Evolutionary conservation across 768 basidiomycete genomes (phyloP).

Genomic region (Amanita muscaria): DNA sequence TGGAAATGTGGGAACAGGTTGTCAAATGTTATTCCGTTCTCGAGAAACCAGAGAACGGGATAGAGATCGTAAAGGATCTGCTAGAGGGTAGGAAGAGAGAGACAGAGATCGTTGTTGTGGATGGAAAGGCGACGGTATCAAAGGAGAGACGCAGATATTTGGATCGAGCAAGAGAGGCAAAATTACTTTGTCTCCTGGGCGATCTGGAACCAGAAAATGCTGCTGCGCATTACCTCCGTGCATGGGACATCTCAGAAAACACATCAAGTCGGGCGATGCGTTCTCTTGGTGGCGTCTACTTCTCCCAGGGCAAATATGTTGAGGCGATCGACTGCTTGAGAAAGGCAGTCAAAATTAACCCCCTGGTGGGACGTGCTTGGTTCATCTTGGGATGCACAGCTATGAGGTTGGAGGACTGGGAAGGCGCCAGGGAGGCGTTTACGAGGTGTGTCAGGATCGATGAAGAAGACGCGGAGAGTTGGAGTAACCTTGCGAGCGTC

Average conservation of each 20-base stretch:
- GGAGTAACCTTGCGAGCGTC: conserved; percentile 94
- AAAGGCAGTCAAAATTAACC: conserved; percentile 80
- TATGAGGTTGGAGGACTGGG: conserved; percentile 79
- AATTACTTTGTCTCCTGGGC: conserved; percentile 91
- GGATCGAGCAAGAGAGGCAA: conserved; percentile 72
- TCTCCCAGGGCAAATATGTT: conserved; percentile 54
- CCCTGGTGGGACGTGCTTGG: conserved; percentile 82
- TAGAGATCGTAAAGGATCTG: conserved; percentile 76
- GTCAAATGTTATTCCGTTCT: conserved; percentile 80
- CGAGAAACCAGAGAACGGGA: conserved; percentile 71
- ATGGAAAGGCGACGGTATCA: conserved; percentile 38
- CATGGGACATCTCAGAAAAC: conserved; percentile 74
- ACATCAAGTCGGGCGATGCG: conserved; percentile 89
- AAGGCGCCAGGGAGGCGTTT: conserved; percentile 76
- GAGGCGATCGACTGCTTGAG: conserved; percentile 60
- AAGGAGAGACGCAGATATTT: conserved; percentile 27
- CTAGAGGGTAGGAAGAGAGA: conserved; percentile 81
- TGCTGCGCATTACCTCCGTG: conserved; percentile 65
- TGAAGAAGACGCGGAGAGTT: conserved; percentile 95
- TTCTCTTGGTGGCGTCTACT: conserved; percentile 79
- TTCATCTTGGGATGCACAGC: conserved; percentile 93
- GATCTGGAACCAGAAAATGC: conserved; percentile 77
- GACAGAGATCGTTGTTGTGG: conserved; percentile 57
- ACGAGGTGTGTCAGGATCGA: conserved; percentile 82
- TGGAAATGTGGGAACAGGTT: conserved; percentile 99